Evolutionary conservation across 2,329 filamentous ascomycete genomes (phyloP), one percentile per base, ranked within the genome.

Genomic region (Beauveria sp.): DNA sequence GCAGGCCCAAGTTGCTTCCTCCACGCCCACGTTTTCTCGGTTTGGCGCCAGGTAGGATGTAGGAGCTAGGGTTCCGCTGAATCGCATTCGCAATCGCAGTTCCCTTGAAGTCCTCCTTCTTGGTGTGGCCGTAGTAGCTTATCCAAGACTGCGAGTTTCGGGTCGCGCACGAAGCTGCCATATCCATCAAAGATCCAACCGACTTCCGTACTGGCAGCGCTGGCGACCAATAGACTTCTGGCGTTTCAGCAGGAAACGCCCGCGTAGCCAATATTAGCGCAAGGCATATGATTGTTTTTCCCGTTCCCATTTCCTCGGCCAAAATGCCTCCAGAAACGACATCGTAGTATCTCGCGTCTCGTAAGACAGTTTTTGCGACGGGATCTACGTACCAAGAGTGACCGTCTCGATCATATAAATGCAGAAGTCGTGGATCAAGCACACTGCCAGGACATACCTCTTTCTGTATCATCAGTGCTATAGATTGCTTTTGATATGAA

Each of bases 201-300:
- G 71, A 76, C 0, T 53, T 78, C 52, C 66, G 77, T 65, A 67
- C 74, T 52, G 69, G 76, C 46, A 74, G 66, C 55, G 78, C 68
- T 61, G 72, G 64, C 62, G 68, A 48, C 66, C 80, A 75, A 68
- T 88, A 84, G 58, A 87, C 71, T 3, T 85, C 80, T 2, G 92
- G 88, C 3, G 88, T 82, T 20, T 79, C 75, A 5, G 90, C 83
- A 12, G 86, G 82, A 63, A 92, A 82, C 37, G 86, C 79, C 66
- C 83, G 85, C 0, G 91, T 96, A 3, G 91, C 87, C 28, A 96
- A 77, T 44, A 97, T 86, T 2, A 91, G 75, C 7, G 88, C 80
- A 20, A 97, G 75, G 64, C 89, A 93, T 12, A 97, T 96, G 28
- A 97, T 75, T 0, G 93, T 97, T 76, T 97, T 97, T 0, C 93